phyloP scores from a whole-genome alignment of 257 asterid species.

The Jacaranda copaia region DNA sequence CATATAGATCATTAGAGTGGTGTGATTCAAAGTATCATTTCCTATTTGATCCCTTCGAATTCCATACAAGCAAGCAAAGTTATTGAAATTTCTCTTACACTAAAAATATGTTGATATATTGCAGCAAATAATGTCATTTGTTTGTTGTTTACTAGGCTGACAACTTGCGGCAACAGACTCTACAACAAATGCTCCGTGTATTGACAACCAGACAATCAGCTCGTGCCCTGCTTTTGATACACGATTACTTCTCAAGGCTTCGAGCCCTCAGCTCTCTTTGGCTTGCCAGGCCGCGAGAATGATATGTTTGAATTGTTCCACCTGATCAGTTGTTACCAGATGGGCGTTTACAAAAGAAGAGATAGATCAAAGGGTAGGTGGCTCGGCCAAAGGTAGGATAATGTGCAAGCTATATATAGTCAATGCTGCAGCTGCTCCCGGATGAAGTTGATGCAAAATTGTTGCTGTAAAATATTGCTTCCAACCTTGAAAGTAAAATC shows the following conservation, averaged over 20 bases:
- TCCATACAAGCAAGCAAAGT: no score
- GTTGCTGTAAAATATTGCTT: slow-evolving; percentile 30
- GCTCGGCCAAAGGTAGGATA: background rate
- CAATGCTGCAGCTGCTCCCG: background rate
- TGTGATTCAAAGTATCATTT: no score
- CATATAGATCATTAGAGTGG: no score
- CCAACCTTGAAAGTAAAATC: slow-evolving; percentile 1
- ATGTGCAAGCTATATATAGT: no score
- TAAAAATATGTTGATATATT: no score
- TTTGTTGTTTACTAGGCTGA: slow-evolving; percentile 65
- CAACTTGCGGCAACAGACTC: slow-evolving; percentile 85
- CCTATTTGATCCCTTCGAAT: no score
- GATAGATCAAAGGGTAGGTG: background rate
- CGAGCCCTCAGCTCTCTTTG: slow-evolving; percentile 96
- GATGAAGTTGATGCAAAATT: slow-evolving; percentile 3
- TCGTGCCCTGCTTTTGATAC: slow-evolving; percentile 76
- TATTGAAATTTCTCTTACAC: no score
- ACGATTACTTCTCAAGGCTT: slow-evolving; percentile 86
- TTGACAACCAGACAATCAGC: slow-evolving; percentile 91
- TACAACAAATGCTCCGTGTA: slow-evolving; percentile 87
- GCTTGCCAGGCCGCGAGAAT: slow-evolving; percentile 92
- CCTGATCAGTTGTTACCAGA: background rate
- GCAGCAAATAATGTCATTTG: background rate
- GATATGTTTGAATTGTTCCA: slow-evolving; percentile 4
- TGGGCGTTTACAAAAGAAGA: background rate